Conservation (phyloP, 2,329 filamentous ascomycete species). For the Aureobasidium sp. region DNA sequence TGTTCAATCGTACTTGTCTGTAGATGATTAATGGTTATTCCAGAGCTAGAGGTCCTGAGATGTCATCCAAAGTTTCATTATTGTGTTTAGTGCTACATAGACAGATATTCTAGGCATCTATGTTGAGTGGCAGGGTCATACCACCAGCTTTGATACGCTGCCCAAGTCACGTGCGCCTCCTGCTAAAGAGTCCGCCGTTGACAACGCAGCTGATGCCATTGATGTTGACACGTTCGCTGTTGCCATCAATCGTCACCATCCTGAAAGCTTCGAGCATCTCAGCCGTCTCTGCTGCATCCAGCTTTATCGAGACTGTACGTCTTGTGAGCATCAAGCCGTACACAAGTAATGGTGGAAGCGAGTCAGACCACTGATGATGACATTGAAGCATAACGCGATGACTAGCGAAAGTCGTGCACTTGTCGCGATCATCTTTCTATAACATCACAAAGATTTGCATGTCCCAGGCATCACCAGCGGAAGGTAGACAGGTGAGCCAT, state of each 20-base stretch:
- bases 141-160: fast-evolving
- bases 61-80: no score
- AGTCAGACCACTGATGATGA: not conserved
- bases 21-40: no score
- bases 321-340: not conserved
- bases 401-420: not conserved
- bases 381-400: not conserved
- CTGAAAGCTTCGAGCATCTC: not conserved
- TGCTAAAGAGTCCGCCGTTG: not conserved
- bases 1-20: no score
- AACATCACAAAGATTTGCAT: not conserved
- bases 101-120: not conserved
- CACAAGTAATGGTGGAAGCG: not conserved
- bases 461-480: not conserved
- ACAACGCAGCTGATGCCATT: not conserved
- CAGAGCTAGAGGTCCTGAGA: not conserved
- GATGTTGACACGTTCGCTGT: not conserved
- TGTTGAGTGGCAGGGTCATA: not conserved
- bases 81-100: not conserved
- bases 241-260: not conserved
- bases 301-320: not conserved
- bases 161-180: not conserved
- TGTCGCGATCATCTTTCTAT: not conserved
- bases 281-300: not conserved
- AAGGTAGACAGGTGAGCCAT: not conserved